These are phyloP conservation scores for Tetraselmis chui DNA, from an alignment of 139 green algal species.

Conservation along the genomic window DNA sequence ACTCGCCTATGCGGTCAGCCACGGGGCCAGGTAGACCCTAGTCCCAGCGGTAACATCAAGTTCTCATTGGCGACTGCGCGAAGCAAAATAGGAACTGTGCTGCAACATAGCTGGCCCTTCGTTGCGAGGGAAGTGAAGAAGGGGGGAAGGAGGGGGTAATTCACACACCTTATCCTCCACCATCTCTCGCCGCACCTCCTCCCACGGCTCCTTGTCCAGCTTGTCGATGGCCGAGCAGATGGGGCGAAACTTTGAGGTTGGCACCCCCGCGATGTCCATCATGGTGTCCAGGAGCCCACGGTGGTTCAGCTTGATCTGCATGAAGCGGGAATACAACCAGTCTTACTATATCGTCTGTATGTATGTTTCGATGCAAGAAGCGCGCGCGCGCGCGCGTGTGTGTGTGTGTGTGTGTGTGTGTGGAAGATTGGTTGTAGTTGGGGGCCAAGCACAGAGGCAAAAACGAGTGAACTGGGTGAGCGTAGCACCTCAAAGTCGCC, in stretches of 20 bases:
- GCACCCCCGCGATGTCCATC: constrained; percentile 76
- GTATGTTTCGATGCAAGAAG: too few species aligned
- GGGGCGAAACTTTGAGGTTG: constrained; percentile 49
- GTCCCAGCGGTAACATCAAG: too few species aligned
- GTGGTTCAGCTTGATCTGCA: constrained; percentile 89
- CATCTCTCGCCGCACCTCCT: constrained; percentile 79
- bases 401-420: too few species aligned
- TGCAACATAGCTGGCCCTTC: too few species aligned
- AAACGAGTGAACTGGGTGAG: too few species aligned
- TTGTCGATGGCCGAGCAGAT: constrained; percentile 97
- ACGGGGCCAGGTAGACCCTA: constrained; percentile 57
- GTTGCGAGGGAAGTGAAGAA: too few species aligned
- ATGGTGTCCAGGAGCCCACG: constrained; percentile 84
- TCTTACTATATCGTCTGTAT: not conserved
- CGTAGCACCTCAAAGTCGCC: constrained; percentile 45
- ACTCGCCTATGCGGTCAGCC: constrained; percentile 74
- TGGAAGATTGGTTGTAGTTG: too few species aligned
- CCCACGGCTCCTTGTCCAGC: constrained; percentile 93
- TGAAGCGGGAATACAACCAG: constrained; percentile 1
- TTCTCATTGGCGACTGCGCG: too few species aligned
- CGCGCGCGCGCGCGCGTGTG: too few species aligned
- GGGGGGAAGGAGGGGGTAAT: too few species aligned
- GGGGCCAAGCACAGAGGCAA: too few species aligned
- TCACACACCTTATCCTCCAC: constrained; percentile 71
- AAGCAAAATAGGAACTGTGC: too few species aligned